These are phyloP conservation scores for Poronia punctata DNA, from an alignment of 495 filamentous ascomycete genomes.

Conservation along the genomic window DNA sequence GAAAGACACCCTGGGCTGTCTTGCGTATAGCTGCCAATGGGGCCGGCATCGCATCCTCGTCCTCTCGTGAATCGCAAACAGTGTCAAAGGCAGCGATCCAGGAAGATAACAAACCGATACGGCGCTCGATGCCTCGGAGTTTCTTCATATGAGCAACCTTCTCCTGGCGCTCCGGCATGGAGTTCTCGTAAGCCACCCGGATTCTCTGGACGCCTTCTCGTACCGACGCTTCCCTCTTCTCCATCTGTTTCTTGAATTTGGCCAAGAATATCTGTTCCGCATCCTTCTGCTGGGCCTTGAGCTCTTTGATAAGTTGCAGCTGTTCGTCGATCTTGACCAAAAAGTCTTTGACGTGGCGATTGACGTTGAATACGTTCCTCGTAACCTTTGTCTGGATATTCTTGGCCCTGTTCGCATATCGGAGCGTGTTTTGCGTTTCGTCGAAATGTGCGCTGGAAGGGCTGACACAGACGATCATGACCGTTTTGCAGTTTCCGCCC, in stretches of 20 bases:
- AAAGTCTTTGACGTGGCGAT: slow-evolving; percentile 97
- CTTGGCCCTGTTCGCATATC: slow-evolving; percentile 96
- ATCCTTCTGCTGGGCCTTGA: slow-evolving; percentile 87
- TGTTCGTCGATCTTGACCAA: slow-evolving; percentile 94
- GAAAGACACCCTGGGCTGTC: slow-evolving; percentile 76
- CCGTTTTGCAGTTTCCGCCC: slow-evolving; percentile 95
- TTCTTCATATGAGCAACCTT: slow-evolving; percentile 74
- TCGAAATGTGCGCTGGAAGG: slow-evolving; percentile 96
- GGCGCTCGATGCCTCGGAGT: slow-evolving; percentile 71
- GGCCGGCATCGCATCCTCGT: slow-evolving; percentile 55
- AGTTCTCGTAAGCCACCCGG: slow-evolving; percentile 76
- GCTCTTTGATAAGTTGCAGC: slow-evolving; percentile 84
- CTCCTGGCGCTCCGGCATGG: slow-evolving; percentile 69
- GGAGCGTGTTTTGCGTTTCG: slow-evolving; percentile 95
- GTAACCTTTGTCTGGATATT: slow-evolving; percentile 99
- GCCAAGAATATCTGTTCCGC: slow-evolving; percentile 77
- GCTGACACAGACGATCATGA: slow-evolving; percentile 99
- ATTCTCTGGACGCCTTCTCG: slow-evolving; percentile 77
- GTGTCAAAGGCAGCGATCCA: slow-evolving; percentile 93
- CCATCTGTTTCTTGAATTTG: slow-evolving; percentile 82
- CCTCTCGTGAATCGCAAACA: slow-evolving; percentile 64
- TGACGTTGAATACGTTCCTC: slow-evolving; percentile 97
- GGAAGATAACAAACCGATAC: slow-evolving; percentile 73
- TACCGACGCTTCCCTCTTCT: slow-evolving; percentile 73
- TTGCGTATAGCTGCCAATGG: slow-evolving; percentile 73